Base-by-base conservation (phyloP, 2,329 filamentous ascomycete genomes). In the Arthrobotrys sinensis region DNA sequence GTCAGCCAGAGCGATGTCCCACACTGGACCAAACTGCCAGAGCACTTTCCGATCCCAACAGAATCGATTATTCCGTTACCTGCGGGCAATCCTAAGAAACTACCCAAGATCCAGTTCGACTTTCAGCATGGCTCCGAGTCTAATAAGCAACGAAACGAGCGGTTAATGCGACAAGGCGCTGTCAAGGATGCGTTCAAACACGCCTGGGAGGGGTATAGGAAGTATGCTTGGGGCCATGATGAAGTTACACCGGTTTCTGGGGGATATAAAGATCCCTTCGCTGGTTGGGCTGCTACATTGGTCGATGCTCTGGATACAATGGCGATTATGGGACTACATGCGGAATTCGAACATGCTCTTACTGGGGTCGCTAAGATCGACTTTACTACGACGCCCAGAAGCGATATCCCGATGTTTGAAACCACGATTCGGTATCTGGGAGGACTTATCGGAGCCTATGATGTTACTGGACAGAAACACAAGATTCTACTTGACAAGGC, bases 401-500 rank as follows among this genome's bases (percentile, higher is more conserved):
- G 85, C 43, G 89, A 92, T 57, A 96, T 97, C 53, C 94, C 93
- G n/a, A 88, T 97, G 6, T 97, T 97, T 81, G 94, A 97, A 85
- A 96, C 94, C 0, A 93, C 91, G 10, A 97, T 98, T 82, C 90
- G 95, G 64, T 97, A 97, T 82, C 87, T 98, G 3, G 95, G 95
- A 36, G 95, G 95, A 0, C 86, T 98, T 50, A 83, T 97, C 48
- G 90, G 90, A 45, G 94, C 94, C 5, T 97, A 95, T 83, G 95
- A 98, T 85, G 87, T 97, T 70, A 94, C 92, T 65, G 91, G 89
- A 16, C 90, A 88, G 5, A 86, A 87, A 79, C 91, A 97, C 82
- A 85, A 87, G 19, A 86, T 91, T 24, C 86, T 97, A 10, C 87
- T 96, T 36, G 89, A 91, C 67, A 96, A 96, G 85, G 92, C 93